Evolutionary conservation across 306 rosid species (phyloP), one percentile per base, ranked within the genome.

Genomic region (Urtica urens): DNA sequence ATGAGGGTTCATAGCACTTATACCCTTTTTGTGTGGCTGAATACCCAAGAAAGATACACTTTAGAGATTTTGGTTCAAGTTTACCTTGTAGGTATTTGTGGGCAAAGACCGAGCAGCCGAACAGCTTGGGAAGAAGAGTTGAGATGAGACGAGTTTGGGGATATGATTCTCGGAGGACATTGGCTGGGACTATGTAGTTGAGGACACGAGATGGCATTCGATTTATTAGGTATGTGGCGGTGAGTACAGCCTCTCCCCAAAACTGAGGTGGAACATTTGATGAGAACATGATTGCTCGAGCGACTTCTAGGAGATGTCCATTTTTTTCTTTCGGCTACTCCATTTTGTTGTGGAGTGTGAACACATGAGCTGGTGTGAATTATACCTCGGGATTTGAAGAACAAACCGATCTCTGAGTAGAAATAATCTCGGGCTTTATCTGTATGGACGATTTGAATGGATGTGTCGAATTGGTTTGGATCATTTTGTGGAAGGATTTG

Each of bases 281-380:
- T 1, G 28, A 0, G 19, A 40, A 19, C 27, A 20, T 19, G 4
- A 44, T 3, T 3, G 49, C 9, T 3, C 49, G 12, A 20, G 49
- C 28, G 4, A 44, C 49, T 20, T 44, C 27, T 1, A 44, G 13
- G 11, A 44, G 26, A 20, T 19, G 26, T 8, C 3, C 23, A 7
- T 23, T 19, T 20, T 44, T 44, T 44, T 9, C 22, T 5, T 7
- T 44, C n/a, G 6, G 26, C 49, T 0, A 44, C 13, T 1, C 49
- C 49, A 20, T 44, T 44, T 44, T 44, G 49, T 20, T 44, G 49
- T 14, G 49, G 49, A 3, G 27, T 44, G 13, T 44, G n/a, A 6
- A 20, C 22, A 20, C 27, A 44, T 0, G 49, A 44, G 4, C n/a
- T 19, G 20, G 20, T 14, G 19, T 20, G 49, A 44, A 44, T 11